A percentile compares a stretch with the other conserved stretches of the same genome.
Evolutionary conservation across 345 rosid species (phyloP).

Genomic region (Eutrema japonicum): DNA sequence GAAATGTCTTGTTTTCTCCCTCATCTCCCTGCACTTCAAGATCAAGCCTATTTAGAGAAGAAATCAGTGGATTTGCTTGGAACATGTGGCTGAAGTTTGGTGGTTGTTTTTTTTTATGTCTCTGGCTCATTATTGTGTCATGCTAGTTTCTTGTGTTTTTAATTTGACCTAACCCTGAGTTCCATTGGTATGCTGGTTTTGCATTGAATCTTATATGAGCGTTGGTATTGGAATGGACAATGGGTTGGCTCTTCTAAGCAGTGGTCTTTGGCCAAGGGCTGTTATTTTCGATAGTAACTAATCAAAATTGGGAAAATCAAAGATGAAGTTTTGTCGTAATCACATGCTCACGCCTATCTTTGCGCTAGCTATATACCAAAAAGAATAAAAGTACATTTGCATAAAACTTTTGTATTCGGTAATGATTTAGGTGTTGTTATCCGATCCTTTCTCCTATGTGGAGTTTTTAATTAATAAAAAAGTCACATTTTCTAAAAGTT

Average conservation of each 20-base stretch:
- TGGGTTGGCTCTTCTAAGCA: conserved; percentile 1
- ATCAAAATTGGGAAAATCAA: background rate
- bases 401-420: too few species aligned
- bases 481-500: too few species aligned
- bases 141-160: conserved; percentile 38
- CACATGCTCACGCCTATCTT: background rate
- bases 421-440: too few species aligned
- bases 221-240: conserved; percentile 22
- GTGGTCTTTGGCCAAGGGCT: conserved; percentile 7
- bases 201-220: conserved; percentile 20
- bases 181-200: conserved; percentile 27
- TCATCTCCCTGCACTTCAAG: conserved; percentile 98
- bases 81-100: conserved; percentile 19
- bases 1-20: conserved; percentile 98
- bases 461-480: too few species aligned
- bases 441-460: too few species aligned
- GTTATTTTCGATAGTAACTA: background rate
- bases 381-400: too few species aligned
- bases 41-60: conserved; percentile 86
- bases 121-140: conserved; percentile 22
- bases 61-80: conserved; percentile 13
- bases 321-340: background rate
- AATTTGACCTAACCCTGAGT: conserved; percentile 27
- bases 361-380: too few species aligned
- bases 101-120: conserved; percentile 10